Base-by-base conservation (phyloP, 768 basidiomycete genomes). In the Termitomyces sp. region DNA sequence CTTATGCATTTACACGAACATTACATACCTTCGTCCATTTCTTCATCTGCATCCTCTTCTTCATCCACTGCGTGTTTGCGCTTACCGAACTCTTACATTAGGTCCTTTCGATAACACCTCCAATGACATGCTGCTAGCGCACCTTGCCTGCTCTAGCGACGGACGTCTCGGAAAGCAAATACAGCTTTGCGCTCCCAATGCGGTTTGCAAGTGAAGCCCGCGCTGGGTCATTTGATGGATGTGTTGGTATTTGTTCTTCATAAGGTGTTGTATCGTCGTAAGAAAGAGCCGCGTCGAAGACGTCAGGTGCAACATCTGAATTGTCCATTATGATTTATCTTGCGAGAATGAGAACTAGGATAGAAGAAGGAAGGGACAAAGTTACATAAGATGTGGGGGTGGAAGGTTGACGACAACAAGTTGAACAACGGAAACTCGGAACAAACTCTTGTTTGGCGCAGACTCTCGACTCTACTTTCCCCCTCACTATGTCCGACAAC, bases 171-270 rank as follows among this genome's bases (percentile, higher is more conserved):
- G 86, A 79, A 60, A 90, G 79, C 29, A 92, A 70, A 72, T 92
- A 93, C n/a, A 92, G 82, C 70, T 88, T 90, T 48, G 80, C 79
- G 50, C 64, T 80, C 47, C 89, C 81, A 44, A 92, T 91, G n/a
- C 90, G 82, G 58, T 81, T 77, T 16, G 83, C 85, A 32, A 90
- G 74, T 20, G 75, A 77, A 34, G 71, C 65, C 34, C 69, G 65
- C 47, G 67, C 69, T 34, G 69, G 64, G 27, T 64, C 66, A 22
- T 67, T 68, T 7, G 69, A 57, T 13, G 62, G 61, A 24, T 71
- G 63, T 7, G 74, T 68, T 16, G 79, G 73, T 14, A 79, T 56
- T 66, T 86, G 84, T 56, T 82, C 81, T 62, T 87, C 86, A 59
- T 86, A 83, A 0, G 80, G 73, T 7, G 79, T 65, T 9, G 73